Conservation (phyloP, 2,329 filamentous ascomycete species). For the Colletotrichum cereale region DNA sequence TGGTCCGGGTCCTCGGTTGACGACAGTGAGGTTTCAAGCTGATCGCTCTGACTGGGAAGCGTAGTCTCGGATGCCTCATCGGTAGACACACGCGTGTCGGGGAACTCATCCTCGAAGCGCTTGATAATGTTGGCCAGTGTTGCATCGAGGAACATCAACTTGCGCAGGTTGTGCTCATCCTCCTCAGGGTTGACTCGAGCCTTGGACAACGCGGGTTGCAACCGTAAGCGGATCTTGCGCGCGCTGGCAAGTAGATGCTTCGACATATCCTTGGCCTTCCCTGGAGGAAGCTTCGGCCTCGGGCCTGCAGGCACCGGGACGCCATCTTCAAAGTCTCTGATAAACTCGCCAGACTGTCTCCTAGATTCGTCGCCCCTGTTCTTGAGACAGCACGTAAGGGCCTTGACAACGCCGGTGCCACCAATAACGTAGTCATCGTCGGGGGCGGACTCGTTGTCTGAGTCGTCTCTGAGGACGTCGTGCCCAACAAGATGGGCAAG, state of each 20-base stretch:
- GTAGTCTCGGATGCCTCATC: conserved; percentile 48
- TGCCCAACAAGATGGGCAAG: conserved; percentile 89
- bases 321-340: conserved; percentile 65
- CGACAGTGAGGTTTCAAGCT: conserved; percentile 47
- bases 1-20: conserved; percentile 53
- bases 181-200: conserved; percentile 77
- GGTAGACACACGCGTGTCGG: conserved; percentile 76
- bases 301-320: conserved; percentile 53
- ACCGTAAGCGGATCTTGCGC: conserved; percentile 84
- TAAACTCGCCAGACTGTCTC: conserved; percentile 64
- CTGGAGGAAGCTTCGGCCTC: conserved; percentile 55
- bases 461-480: conserved; percentile 63
- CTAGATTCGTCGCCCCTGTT: conserved; percentile 78
- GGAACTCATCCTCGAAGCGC: conserved; percentile 96
- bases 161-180: conserved; percentile 80
- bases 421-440: conserved; percentile 97
- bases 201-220: conserved; percentile 86
- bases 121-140: conserved; percentile 93
- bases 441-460: conserved; percentile 77
- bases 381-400: conserved; percentile 88
- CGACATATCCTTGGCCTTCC: conserved; percentile 91
- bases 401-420: conserved; percentile 94
- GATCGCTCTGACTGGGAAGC: conserved; percentile 45
- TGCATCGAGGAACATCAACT: conserved; percentile 87
- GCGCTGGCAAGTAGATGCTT: conserved; percentile 90